Percentiles rank a stretch among this genome's conserved stretches.
phyloP scores from a whole-genome alignment of 2,329 filamentous ascomycete species.

The Colletotrichum liaoningense region DNA sequence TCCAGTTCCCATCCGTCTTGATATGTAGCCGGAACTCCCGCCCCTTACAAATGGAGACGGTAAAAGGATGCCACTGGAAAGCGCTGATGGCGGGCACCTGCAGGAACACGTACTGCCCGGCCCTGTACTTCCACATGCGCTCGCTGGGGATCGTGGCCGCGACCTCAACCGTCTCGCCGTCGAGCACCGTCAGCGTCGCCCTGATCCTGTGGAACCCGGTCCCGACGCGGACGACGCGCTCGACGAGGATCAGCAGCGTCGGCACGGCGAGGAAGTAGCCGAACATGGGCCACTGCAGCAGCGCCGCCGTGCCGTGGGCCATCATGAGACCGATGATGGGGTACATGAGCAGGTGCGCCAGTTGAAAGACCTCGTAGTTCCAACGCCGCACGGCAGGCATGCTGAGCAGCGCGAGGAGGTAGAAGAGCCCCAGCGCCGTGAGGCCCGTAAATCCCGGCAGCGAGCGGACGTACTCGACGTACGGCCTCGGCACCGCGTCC shows the following conservation, averaged over 20 bases:
- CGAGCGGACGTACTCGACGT: constrained; percentile 58
- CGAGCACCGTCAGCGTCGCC: constrained; percentile 60
- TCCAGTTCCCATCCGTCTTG: constrained; percentile 70
- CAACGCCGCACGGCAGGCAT: constrained; percentile 61
- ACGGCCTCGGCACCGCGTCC: constrained; percentile 55
- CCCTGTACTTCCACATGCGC: constrained; percentile 63
- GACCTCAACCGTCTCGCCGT: constrained; percentile 64
- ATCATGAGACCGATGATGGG: constrained; percentile 67
- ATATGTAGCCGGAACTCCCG: constrained; percentile 66
- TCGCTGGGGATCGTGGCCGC: constrained; percentile 59
- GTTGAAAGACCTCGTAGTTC: constrained; percentile 68
- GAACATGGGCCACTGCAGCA: constrained; percentile 67
- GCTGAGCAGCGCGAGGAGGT: constrained; percentile 58
- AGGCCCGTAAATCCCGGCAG: constrained; percentile 64
- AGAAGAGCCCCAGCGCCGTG: constrained; percentile 61
- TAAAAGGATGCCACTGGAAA: constrained; percentile 72
- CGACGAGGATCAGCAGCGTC: constrained; percentile 60
- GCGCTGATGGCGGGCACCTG: constrained; percentile 64
- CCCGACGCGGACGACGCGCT: constrained; percentile 57
- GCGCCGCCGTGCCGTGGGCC: constrained; percentile 62
- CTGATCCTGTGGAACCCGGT: constrained; percentile 61
- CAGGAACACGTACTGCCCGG: constrained; percentile 68
- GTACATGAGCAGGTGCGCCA: constrained; percentile 68
- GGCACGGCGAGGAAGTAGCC: constrained; percentile 68
- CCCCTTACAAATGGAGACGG: constrained; percentile 65